Base-by-base conservation (phyloP, 2,329 filamentous ascomycete genomes). In the Fusarium tuaranense region DNA sequence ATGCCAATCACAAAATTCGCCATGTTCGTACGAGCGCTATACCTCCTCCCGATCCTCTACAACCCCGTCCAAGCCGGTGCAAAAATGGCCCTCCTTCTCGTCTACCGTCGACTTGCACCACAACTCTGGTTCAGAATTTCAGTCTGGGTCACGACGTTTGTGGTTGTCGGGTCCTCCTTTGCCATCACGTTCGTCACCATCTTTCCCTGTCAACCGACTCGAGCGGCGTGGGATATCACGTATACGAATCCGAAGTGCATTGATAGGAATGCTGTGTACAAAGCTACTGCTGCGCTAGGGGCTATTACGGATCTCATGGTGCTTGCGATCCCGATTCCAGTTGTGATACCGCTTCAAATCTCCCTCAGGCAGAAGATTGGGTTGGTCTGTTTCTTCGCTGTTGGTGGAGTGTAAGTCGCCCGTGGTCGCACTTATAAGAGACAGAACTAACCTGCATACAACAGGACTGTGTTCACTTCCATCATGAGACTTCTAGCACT, bases 401-500 rank as follows among this genome's bases (percentile, higher is more conserved):
- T 73, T 16, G 70, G 67, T 0, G 66, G 65, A 25, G 55, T 70
- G 70, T 59, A 58, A 41, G 60, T 59, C 7, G 6, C 1, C 2
- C 1, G 0, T 8, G 2, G 0, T 14, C 22, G 44, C 7, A 14
- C 10, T 4, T 25, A 5, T 3, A 18, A 2, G 13, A 46, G 0
- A 18, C 22, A 27, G 22, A 34, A 13, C 16, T 55, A 55, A 66
- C 2, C 12, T 7, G 3, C n/a, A 16, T 5, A 4, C 16, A 5
- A 6, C 9, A 76, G 68, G 14, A 75, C 70, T 27, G 57, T 72
- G 4, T 67, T 69, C 3, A 76, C 72, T 3, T 75, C 68, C 13
- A 62, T 71, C 8, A 71, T 74, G 72, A 63, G 72, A 62, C 63
- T 75, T 2, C 55, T 74, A 4, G 38, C 63, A 1, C 57, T 75